Base-by-base conservation (phyloP, 345 rosid genomes). In the Aethionema arabicum region DNA sequence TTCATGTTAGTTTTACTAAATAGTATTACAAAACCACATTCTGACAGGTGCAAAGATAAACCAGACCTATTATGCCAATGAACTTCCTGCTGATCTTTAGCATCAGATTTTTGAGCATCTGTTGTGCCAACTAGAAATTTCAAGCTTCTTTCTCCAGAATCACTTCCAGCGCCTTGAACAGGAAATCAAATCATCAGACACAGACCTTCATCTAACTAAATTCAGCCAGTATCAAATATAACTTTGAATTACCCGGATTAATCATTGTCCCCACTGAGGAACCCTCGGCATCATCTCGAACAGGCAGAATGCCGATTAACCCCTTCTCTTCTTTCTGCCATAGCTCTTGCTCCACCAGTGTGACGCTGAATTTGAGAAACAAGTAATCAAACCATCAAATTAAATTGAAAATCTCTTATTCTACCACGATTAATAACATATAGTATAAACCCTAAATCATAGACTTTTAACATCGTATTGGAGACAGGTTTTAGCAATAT, bases 291-390 rank as follows among this genome's bases (percentile, higher is more conserved):
- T 96, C 79, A 78, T 93, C 97, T 5, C 90, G 82, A 60, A 93
- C 99, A 11, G 99, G 99, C 38, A 93, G 64, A 77, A 93, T 85
- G 44, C 99, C 99, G 15, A 93, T 90, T 68, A 93, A 65, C 10
- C 99, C 99, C 57, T 87, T 93, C 77, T 90, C 97, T 63, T 90
- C 99, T 48, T 91, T 83, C 83, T 93, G 99, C 99, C 99, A 93
- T 37, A 93, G 79, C 69, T 93, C 99, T 76, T 90, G 99, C 83
- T 90, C 99, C 81, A 93, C 99, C 76, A 93, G 76, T 75, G 90
- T 83, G 67, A 89, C 98, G 65, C 98, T 92, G 45, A 58, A 76
- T 38, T 15, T 3, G 31, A 11, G 52, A 64, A 69, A 53, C 31
- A 65, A 74, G 40, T 45, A 52, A 47, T 12, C 36, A 60, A 66